These are phyloP conservation scores for Candolleomyces efflorescens DNA, from an alignment of 768 basidiomycete genomes.

Conservation along the genomic window DNA sequence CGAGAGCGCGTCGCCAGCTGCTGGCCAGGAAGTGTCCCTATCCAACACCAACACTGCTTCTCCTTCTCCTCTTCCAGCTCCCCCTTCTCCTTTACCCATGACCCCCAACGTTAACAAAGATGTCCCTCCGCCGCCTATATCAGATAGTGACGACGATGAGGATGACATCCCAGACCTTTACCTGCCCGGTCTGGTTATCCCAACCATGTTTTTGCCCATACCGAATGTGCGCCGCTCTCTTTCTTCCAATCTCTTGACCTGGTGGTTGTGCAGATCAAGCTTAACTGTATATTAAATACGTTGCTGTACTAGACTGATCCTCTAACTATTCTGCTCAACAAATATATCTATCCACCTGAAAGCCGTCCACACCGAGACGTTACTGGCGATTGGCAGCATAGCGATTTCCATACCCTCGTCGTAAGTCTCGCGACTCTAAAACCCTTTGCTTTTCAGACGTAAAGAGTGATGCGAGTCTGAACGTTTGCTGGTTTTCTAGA, in stretches of 20 bases:
- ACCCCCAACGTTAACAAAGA: conserved; percentile 49
- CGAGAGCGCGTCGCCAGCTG: conserved; percentile 26
- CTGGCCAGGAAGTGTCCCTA: conserved; percentile 40
- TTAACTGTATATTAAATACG: conserved; percentile 31
- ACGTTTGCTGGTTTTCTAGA: conserved; percentile 37
- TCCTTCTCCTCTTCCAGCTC: conserved; percentile 15
- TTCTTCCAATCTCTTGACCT: conserved; percentile 47
- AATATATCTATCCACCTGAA: conserved; percentile 78
- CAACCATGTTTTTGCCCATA: conserved; percentile 85
- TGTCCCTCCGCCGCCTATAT: conserved; percentile 43
- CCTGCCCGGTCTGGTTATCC: conserved; percentile 63
- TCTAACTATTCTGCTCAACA: conserved; percentile 73
- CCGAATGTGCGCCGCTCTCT: conserved; percentile 73
- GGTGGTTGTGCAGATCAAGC: conserved; percentile 53
- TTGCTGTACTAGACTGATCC: conserved; percentile 70
- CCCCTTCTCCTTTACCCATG: conserved; percentile 15
- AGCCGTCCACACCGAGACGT: conserved; percentile 69
- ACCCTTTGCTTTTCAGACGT: conserved; percentile 14
- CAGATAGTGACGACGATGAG: conserved; percentile 31
- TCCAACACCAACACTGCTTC: conserved; percentile 23
- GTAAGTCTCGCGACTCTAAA: conserved; percentile 42
- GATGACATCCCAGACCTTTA: conserved; percentile 54
- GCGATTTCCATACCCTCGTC: conserved; percentile 75
- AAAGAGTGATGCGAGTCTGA: background rate
- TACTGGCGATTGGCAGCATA: conserved; percentile 67